Percentiles rank a stretch among this genome's conserved stretches.
Conservation (phyloP, 177 flowering plant species). For the Vitis hybrid region DNA sequence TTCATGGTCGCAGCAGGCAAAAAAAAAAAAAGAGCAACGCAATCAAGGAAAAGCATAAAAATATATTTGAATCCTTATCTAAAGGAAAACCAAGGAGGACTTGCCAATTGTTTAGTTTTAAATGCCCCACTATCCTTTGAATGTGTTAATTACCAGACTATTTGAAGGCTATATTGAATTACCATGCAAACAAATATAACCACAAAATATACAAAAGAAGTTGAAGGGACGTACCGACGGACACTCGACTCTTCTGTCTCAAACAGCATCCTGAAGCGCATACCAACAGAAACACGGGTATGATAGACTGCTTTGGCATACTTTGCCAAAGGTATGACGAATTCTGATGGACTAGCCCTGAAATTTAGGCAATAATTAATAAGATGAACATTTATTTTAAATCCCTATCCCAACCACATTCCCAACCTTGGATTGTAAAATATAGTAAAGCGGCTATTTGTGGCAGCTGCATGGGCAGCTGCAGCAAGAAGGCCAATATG, state of each 20-base stretch:
- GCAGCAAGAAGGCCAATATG: constrained; percentile 57
- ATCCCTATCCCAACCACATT: neutral
- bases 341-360: constrained; percentile 59
- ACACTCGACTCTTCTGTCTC: constrained; percentile 64
- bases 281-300: constrained; percentile 58
- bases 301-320: constrained; percentile 49
- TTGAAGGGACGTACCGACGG: constrained; percentile 31
- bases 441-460: constrained; percentile 47
- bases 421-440: constrained; percentile 50
- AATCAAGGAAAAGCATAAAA: too few relatives aligned
- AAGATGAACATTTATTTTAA: neutral
- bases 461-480: constrained; percentile 55
- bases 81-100: too few relatives aligned
- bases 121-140: too few relatives aligned
- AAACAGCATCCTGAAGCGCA: constrained; percentile 60
- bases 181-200: too few relatives aligned
- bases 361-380: neutral
- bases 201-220: neutral
- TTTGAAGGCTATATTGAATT: too few relatives aligned
- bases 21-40: too few relatives aligned
- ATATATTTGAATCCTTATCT: too few relatives aligned
- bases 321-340: constrained; percentile 48
- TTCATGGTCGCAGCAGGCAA: too few relatives aligned
- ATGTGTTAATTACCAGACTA: too few relatives aligned
- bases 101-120: too few relatives aligned